These are phyloP conservation scores for Mycena metata DNA, from an alignment of 768 basidiomycete species.

Conservation along the genomic window DNA sequence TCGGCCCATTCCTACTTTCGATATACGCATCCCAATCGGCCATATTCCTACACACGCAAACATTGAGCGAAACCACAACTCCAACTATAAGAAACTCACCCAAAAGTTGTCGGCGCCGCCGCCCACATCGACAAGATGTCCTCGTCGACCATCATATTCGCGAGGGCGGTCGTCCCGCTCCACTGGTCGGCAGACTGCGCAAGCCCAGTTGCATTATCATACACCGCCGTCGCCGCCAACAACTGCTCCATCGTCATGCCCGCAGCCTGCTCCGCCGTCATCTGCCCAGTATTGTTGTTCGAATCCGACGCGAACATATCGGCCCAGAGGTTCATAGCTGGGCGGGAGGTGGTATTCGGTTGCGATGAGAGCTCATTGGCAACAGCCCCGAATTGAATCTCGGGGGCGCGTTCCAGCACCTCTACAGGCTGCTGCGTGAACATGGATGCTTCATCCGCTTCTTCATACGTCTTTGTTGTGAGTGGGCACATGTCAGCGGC, in stretches of 20 bases:
- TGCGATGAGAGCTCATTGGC: conserved; percentile 23
- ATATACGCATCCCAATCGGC: conserved; percentile 37
- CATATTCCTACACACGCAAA: conserved; percentile 12
- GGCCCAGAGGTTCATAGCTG: conserved; percentile 26
- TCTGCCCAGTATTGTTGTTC: background rate
- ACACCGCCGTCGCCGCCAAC: conserved; percentile 30
- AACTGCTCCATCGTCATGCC: conserved; percentile 35
- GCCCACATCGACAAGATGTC: conserved; percentile 33
- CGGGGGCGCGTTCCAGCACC: background rate
- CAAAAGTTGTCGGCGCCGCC: conserved; percentile 18
- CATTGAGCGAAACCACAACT: background rate
- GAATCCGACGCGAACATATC: background rate
- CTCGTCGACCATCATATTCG: conserved; percentile 37
- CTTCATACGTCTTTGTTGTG: background rate
- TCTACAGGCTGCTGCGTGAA: background rate
- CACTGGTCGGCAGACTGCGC: conserved; percentile 23
- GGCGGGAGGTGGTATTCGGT: background rate
- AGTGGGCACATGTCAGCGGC: conserved; percentile 33
- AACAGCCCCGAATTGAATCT: conserved; percentile 1
- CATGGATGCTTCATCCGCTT: conserved; percentile 16
- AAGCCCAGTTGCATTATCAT: conserved; percentile 30
- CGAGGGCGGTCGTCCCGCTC: conserved; percentile 31
- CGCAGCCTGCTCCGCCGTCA: conserved; percentile 5
- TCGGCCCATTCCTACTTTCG: conserved; percentile 22
- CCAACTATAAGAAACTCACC: conserved; percentile 17